These are phyloP conservation scores for Macroventuria anomochaeta DNA, from an alignment of 2,329 filamentous ascomycete species.

Conservation along the genomic window DNA sequence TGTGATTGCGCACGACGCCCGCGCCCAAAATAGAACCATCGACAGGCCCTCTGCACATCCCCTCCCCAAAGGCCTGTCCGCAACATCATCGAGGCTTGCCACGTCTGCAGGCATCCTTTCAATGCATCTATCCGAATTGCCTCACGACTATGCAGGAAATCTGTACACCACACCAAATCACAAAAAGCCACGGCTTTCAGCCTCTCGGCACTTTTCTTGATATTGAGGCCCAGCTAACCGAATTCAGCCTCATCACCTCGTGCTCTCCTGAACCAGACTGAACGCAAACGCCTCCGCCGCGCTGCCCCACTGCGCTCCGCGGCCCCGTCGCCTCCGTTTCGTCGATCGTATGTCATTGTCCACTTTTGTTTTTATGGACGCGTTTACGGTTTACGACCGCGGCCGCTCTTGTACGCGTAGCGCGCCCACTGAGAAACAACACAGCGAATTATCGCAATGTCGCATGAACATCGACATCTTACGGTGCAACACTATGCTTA, in stretches of 20 bases:
- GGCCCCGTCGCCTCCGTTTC: not conserved
- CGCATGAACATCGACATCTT: not conserved
- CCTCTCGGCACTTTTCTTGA: slow-evolving; percentile 5
- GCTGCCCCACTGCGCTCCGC: slow-evolving; percentile 8
- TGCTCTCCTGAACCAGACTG: slow-evolving; percentile 7
- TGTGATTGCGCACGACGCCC: slow-evolving; percentile 1
- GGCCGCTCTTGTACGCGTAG: not conserved
- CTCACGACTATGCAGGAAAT: not conserved
- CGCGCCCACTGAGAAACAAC: not conserved
- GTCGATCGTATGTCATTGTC: slow-evolving; percentile 18
- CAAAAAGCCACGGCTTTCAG: slow-evolving; percentile 7
- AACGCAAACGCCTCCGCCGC: slow-evolving; percentile 9
- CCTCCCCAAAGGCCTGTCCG: not conserved
- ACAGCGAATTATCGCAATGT: not conserved
- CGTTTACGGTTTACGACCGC: not conserved
- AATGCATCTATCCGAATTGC: not conserved
- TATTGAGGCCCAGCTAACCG: not conserved
- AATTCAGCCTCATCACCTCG: not conserved
- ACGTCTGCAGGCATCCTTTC: slow-evolving; percentile 1
- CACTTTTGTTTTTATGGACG: slow-evolving; percentile 8
- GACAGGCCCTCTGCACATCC: slow-evolving; percentile 1
- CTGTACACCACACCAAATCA: not conserved
- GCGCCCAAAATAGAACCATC: slow-evolving; percentile 11
- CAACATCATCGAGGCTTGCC: not conserved
- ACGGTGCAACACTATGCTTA: not conserved